A percentile compares a stretch with the other conserved stretches of the same genome.
phyloP scores from a whole-genome alignment of 345 rosid genomes.

The Ceriops decandra region DNA sequence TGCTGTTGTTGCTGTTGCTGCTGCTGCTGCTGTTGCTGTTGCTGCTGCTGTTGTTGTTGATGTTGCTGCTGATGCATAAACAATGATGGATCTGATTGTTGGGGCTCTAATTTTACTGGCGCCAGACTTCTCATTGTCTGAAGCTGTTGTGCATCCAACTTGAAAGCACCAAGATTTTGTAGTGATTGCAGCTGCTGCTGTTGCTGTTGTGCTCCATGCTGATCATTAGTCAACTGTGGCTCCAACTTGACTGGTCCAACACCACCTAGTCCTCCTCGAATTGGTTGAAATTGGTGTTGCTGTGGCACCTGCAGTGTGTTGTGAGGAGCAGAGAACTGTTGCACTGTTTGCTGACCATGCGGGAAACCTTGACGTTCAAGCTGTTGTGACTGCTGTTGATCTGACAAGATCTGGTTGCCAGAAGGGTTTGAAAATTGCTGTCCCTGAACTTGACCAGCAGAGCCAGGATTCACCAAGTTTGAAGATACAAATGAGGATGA shows the following conservation, averaged over 20 bases:
- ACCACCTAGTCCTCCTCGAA: conserved; percentile 69
- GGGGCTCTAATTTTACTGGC: conserved; percentile 75
- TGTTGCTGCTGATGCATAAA: conserved; percentile 75
- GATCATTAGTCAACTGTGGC: conserved; percentile 68
- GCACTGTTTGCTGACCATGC: conserved; percentile 68
- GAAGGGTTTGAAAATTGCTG: conserved; percentile 65
- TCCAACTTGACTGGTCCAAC: conserved; percentile 82
- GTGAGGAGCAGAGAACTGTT: conserved; percentile 53
- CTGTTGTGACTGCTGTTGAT: conserved; percentile 68
- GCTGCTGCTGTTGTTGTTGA: conserved; percentile 67
- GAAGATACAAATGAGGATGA: conserved; percentile 55
- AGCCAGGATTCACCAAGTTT: conserved; percentile 57
- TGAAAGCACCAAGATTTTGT: conserved; percentile 62
- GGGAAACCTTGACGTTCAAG: conserved; percentile 66
- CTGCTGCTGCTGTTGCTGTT: conserved; percentile 71
- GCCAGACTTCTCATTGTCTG: conserved; percentile 58
- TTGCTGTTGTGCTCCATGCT: conserved; percentile 46
- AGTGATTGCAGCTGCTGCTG: conserved; percentile 51
- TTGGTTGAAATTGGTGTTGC: conserved; percentile 63
- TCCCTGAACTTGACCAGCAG: conserved; percentile 73
- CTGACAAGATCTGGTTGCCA: conserved; percentile 61
- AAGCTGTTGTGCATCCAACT: conserved; percentile 71
- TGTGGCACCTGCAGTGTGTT: conserved; percentile 48
- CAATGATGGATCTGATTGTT: conserved; percentile 68
- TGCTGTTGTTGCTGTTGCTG: conserved; percentile 59